Evolutionary conservation across 257 asterid genomes (phyloP).

Genomic region (Solanum appendiculatum): DNA sequence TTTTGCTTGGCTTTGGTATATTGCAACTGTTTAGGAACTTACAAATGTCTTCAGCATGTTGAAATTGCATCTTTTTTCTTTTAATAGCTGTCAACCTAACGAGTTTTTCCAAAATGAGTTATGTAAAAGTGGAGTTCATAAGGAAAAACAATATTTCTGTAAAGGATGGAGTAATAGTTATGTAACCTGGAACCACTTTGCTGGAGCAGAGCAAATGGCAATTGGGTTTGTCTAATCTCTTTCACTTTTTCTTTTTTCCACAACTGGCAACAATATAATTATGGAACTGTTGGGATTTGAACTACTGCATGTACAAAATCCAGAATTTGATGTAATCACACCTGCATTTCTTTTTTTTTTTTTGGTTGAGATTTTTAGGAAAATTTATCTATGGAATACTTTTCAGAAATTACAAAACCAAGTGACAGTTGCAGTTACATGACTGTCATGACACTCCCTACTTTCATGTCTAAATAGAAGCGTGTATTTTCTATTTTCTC

Average conservation of each 20-base stretch:
- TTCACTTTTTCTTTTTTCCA: background rate
- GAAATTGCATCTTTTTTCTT: background rate
- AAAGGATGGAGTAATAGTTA: background rate
- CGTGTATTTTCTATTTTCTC: too few relatives aligned
- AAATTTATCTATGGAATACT: too few relatives aligned
- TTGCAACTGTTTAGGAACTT: background rate
- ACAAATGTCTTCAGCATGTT: background rate
- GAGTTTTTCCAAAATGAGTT: background rate
- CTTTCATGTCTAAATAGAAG: too few relatives aligned
- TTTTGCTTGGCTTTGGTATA: background rate
- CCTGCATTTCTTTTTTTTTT: too few relatives aligned
- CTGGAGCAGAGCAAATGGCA: background rate
- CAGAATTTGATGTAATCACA: too few relatives aligned
- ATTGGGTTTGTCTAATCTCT: background rate
- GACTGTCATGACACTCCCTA: too few relatives aligned
- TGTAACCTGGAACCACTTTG: too few relatives aligned
- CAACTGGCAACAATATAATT: background rate
- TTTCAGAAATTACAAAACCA: too few relatives aligned
- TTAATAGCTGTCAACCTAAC: background rate
- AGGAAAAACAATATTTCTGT: background rate
- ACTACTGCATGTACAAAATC: too few relatives aligned
- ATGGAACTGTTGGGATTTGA: background rate
- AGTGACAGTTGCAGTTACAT: too few relatives aligned
- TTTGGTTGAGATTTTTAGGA: too few relatives aligned
- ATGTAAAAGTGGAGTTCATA: background rate